A percentile compares a stretch with the other conserved stretches of the same genome.
Conservation (phyloP, 106 monocot genomes). For the Narthecium ossifragum region DNA sequence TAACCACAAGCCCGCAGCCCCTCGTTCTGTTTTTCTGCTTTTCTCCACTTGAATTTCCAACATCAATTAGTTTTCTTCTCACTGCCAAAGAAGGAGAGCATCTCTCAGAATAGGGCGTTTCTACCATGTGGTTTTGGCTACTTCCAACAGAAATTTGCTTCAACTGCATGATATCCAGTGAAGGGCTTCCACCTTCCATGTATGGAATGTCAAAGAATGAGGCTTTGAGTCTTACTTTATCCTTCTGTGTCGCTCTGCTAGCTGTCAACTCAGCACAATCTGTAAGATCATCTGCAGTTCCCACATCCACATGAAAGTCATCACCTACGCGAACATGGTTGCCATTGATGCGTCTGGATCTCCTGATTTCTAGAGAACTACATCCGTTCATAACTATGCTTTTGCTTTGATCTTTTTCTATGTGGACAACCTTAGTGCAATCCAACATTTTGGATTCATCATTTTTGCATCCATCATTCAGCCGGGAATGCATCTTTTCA, state of each 20-base stretch:
- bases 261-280: neutral
- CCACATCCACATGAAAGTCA: conserved; percentile 7
- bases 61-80: conserved; percentile 7
- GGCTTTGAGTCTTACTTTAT: neutral
- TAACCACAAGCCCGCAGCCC: conserved; percentile 27
- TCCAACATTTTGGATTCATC: conserved; percentile 5
- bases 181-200: conserved; percentile 4
- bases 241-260: neutral
- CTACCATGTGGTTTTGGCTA: conserved; percentile 1
- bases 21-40: conserved; percentile 20
- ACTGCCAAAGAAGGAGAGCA: conserved; percentile 1
- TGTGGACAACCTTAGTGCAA: neutral
- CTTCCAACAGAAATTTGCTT: conserved; percentile 2
- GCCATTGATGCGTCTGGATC: conserved; percentile 24
- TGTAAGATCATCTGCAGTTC: conserved; percentile 5
- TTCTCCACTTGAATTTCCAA: conserved; percentile 4
- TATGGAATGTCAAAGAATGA: neutral
- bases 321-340: conserved; percentile 21
- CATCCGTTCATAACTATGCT: neutral
- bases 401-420: neutral
- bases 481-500: conserved; percentile 4
- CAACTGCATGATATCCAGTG: neutral
- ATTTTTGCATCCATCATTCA: neutral
- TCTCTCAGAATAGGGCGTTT: neutral
- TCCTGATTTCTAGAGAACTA: conserved; percentile 9